These are phyloP conservation scores for Boletales sp. DNA, from an alignment of 768 basidiomycete species.

Conservation along the genomic window DNA sequence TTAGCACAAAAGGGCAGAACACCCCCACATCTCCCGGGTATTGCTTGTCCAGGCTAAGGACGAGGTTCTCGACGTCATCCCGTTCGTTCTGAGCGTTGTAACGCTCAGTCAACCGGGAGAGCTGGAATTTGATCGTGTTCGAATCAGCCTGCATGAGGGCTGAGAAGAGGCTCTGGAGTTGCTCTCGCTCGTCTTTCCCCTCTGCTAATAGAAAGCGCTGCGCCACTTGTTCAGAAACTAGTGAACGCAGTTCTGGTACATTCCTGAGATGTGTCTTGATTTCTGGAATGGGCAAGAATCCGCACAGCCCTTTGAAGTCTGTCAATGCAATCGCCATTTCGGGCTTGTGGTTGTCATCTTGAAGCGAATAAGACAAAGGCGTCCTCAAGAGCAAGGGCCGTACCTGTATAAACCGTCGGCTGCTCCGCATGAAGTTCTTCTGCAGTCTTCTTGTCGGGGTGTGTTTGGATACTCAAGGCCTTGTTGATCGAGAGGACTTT, in stretches of 20 bases:
- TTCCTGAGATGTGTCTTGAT: slow-evolving; percentile 64
- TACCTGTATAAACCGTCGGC: slow-evolving; percentile 91
- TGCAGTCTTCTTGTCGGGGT: slow-evolving; percentile 85
- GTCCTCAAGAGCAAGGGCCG: slow-evolving; percentile 11
- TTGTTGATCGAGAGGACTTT: slow-evolving; percentile 89
- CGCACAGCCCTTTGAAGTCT: slow-evolving; percentile 86
- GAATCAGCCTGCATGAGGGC: slow-evolving; percentile 81
- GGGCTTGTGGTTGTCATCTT: slow-evolving; percentile 96
- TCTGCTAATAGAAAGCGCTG: slow-evolving; percentile 48
- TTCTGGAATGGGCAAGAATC: slow-evolving; percentile 77
- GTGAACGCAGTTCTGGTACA: slow-evolving; percentile 72
- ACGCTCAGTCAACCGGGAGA: slow-evolving; percentile 56
- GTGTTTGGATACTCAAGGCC: slow-evolving; percentile 87
- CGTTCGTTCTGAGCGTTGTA: slow-evolving; percentile 51
- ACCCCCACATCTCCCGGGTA: slow-evolving; percentile 93
- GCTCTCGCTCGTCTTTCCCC: slow-evolving; percentile 34
- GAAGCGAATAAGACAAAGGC: slow-evolving; percentile 7
- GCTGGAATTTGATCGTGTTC: slow-evolving; percentile 46
- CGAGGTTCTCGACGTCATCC: slow-evolving; percentile 55
- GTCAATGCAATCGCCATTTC: slow-evolving; percentile 99
- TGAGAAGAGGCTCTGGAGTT: slow-evolving; percentile 74
- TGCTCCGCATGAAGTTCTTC: slow-evolving; percentile 60
- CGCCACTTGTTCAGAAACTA: slow-evolving; percentile 59
- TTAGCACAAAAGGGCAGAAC: slow-evolving; percentile 87
- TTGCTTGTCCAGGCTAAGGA: slow-evolving; percentile 60